Evolutionary conservation across 1,284 basidiomycete species (phyloP), one percentile per base, ranked within the genome.

Genomic region (Ceratobasidium sp.): DNA sequence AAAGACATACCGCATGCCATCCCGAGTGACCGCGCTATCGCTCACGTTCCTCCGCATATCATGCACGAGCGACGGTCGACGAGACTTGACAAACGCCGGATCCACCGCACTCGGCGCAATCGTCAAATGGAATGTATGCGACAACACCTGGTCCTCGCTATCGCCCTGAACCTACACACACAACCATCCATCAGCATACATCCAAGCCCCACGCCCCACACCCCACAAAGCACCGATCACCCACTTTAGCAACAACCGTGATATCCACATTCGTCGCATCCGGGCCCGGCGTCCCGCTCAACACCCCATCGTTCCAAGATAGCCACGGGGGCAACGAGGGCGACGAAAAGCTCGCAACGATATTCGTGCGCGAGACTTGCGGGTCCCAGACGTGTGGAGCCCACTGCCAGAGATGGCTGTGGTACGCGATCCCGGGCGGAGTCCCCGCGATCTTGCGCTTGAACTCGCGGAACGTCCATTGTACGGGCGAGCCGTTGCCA

Each of bases 371-470:
- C 9, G 93, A 91, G 36, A 91, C 91, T 83, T 99, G 97, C 8
- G 97, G 97, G 84, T 99, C 97, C 96, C 97, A 99, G 63, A 99
- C 92, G 76, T 94, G 92, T 50, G 98, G 95, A 65, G 92, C 89
- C 95, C 97, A 99, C 47, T 89, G 88, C 95, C 96, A 98, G 65
- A 87, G 87, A n/a, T 94, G 83, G 74, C 93, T 44, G 59, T 82
- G 80, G 83, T 79, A 85, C 74, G 95, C 96, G 75, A 95, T 90
- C 66, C 89, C 86, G 33, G 93, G 91, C 15, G 95, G 93, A 9
- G 86, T 87, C 15, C 94, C 94, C 47, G 95, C 92, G 73, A 98
- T 89, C 82, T 92, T 92, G 73, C 95, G 91, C 79, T 92, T 86
- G 85, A 99, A 99, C 22, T 96, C 92, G 67, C 96, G 89, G 85